Evolutionary conservation across 2,329 filamentous ascomycete species (phyloP).

Genomic region (Scleromitrula shiraiana): DNA sequence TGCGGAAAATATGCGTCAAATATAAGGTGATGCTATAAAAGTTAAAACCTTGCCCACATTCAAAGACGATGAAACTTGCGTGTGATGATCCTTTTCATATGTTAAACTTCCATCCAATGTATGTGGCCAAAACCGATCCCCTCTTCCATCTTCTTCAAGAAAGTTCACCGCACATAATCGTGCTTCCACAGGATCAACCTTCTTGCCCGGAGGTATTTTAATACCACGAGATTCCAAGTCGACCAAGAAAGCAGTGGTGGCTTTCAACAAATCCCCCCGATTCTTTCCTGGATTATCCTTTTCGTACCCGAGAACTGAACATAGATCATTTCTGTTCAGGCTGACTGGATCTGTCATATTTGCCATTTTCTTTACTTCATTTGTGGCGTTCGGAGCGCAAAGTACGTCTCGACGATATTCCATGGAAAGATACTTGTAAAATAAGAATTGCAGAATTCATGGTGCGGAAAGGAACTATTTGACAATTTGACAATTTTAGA

Average conservation of each 20-base stretch:
- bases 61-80: background rate
- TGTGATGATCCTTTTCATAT: constrained; percentile 6
- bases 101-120: constrained; percentile 1
- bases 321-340: constrained; percentile 8
- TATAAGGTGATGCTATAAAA: constrained; percentile 4
- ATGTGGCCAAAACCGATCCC: constrained; percentile 7
- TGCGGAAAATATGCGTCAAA: constrained; percentile 5
- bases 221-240: constrained; percentile 7
- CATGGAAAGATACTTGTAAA: background rate
- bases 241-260: constrained; percentile 2
- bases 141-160: constrained; percentile 9
- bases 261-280: constrained; percentile 4
- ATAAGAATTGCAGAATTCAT: background rate
- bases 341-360: background rate
- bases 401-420: too few relatives aligned
- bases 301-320: constrained; percentile 11
- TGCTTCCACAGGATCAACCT: constrained; percentile 1
- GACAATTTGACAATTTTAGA: background rate
- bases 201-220: constrained; percentile 3
- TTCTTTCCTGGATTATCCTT: constrained; percentile 5
- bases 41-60: background rate
- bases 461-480: too few relatives aligned
- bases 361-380: background rate
- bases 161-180: constrained; percentile 10
- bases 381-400: too few relatives aligned